Percentiles rank a stretch among this genome's conserved stretches.
These are phyloP conservation scores for Clitopilus hobsonii DNA, from an alignment of 768 basidiomycete species.

Conservation along the genomic window DNA sequence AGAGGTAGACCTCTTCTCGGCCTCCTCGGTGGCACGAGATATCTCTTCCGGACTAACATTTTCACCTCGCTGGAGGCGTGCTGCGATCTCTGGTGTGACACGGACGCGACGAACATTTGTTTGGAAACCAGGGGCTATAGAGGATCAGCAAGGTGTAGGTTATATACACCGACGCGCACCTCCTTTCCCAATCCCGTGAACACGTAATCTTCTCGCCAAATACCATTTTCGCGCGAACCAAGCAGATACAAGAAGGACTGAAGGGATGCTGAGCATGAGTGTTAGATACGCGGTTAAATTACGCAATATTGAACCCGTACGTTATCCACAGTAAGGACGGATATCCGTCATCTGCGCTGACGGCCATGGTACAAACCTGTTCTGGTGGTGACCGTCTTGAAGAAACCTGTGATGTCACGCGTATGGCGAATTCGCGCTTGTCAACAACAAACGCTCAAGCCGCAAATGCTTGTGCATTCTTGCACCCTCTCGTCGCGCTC, in stretches of 20 bases:
- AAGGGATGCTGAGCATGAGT: constrained; percentile 33
- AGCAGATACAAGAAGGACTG: constrained; percentile 37
- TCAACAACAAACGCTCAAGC: not conserved
- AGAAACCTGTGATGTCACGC: too few species aligned
- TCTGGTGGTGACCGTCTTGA: constrained; percentile 6
- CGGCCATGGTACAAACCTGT: constrained; percentile 5
- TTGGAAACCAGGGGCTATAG: constrained; percentile 48
- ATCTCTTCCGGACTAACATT: constrained; percentile 51
- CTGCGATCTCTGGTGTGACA: constrained; percentile 52
- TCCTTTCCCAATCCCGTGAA: constrained; percentile 54
- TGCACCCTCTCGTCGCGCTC: constrained; percentile 37
- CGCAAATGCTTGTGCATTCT: constrained; percentile 24
- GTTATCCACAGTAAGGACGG: constrained; percentile 42
- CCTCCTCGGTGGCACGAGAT: constrained; percentile 35
- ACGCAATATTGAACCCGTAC: constrained; percentile 25
- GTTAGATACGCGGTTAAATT: too few species aligned
- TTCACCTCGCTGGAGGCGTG: constrained; percentile 46
- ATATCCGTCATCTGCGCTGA: constrained; percentile 21
- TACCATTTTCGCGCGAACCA: constrained; percentile 49
- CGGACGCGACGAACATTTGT: constrained; percentile 46
- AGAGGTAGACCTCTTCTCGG: constrained; percentile 10
- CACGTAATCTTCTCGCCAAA: constrained; percentile 34
- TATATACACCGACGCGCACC: constrained; percentile 24
- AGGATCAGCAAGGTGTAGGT: not conserved
- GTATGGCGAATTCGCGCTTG: not conserved